Base-by-base conservation (phyloP, 2,329 filamentous ascomycete species). In the Fusarium graminum region DNA sequence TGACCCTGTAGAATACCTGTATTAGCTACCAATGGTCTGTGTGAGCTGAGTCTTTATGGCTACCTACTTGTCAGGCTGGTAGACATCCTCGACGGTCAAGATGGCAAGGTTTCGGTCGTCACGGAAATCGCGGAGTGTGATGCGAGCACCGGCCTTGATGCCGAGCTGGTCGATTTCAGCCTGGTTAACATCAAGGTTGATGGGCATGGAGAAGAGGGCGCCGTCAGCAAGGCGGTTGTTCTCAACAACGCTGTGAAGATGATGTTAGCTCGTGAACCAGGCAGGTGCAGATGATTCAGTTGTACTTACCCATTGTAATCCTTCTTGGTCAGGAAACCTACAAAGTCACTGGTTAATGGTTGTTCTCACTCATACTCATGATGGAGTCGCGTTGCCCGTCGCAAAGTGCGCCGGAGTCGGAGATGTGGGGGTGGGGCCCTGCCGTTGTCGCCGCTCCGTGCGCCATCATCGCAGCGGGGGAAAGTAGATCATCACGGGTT, bases 31-130 rank as follows among this genome's bases (percentile, higher is more conserved):
- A 39, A 25, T 38, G 16, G 7, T 28, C n/a, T 10, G 16, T 17
- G 26, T 34, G 6, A 25, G 38, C 32, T 34, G 16, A 19, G 29
- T 26, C 12, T 50, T 38, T 46, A 38, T 25, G 47, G 34, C n/a
- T 43, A 77, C 90, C 77, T 86, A 94, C 93, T 97, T 98, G 86
- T 99, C 90, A 59, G 95, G 94, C 79, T 86, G 88, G 87, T 99
- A 99, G 74, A 99, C 86, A 80, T 99, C 95, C 63, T 97, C 93
- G 59, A 99, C 88, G 44, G 92, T 98, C 76, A 99, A 84, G 78
- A 99, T 99, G 74, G 93, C 95, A 70, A 99, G 85, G 81, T 97
- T 97, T 75, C 92, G 90, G 83, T 99, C 95, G 80, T 99, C 95
- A 78, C 95, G 90, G 83, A 96, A 93, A 79, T 99, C 95, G 74